Evolutionary conservation across 202 grass and related monocot species (phyloP).

Genomic region (Carex arenaria): DNA sequence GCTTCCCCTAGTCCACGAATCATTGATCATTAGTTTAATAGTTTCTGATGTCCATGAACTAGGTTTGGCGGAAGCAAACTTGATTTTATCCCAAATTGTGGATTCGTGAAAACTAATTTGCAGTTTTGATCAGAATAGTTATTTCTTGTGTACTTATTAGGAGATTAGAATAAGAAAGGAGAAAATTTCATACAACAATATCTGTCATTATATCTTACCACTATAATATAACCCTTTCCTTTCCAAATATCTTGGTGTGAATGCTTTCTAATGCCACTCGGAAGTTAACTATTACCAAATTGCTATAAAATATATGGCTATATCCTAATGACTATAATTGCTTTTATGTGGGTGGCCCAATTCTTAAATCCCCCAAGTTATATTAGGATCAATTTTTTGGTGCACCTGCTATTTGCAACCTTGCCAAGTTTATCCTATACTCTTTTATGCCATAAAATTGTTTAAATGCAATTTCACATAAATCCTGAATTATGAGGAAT

Average conservation of each 20-base stretch:
- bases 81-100: neutral
- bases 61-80: neutral
- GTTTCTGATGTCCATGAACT: neutral
- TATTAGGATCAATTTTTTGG: neutral
- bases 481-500: neutral
- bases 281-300: neutral
- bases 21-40: neutral
- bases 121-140: neutral
- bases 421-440: neutral
- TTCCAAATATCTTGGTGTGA: neutral
- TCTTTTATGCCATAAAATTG: neutral
- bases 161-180: neutral
- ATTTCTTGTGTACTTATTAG: neutral
- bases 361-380: neutral
- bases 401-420: neutral
- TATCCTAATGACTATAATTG: neutral
- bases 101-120: neutral
- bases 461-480: neutral
- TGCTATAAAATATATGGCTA: neutral
- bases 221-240: neutral
- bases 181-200: neutral
- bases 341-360: neutral
- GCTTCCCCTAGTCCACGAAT: neutral
- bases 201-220: neutral
- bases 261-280: neutral